A percentile compares a stretch with the other conserved stretches of the same genome.
Conservation (phyloP, 78 protist genomes). For the slime mould (Dictyostelium discoideum) region dicty_2.7 NC_007091.3:2477501-2478000, state of each 20-base stretch:
- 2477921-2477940: constrained; percentile 34
- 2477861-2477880: constrained; percentile 51
- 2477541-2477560: background rate
- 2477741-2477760: background rate
- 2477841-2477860: constrained; percentile 65
- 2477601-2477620: background rate
- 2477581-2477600: background rate
- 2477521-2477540: background rate
- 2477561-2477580: constrained; percentile 63
- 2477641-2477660: constrained; percentile 45
- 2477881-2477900: constrained; percentile 34
- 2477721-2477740: constrained; percentile 12
- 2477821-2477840: constrained; percentile 38
- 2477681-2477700: constrained; percentile 30
- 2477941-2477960: background rate
- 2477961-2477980: background rate
- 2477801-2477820: constrained; percentile 38
- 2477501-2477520: background rate
- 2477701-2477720: constrained; percentile 22
- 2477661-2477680: background rate
- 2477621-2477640: background rate
- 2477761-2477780: background rate
- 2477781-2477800: background rate
- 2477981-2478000: background rate
- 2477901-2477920: constrained; percentile 51